phyloP scores from a whole-genome alignment of 495 filamentous ascomycete genomes.

The Pyrenula massariospora region DNA sequence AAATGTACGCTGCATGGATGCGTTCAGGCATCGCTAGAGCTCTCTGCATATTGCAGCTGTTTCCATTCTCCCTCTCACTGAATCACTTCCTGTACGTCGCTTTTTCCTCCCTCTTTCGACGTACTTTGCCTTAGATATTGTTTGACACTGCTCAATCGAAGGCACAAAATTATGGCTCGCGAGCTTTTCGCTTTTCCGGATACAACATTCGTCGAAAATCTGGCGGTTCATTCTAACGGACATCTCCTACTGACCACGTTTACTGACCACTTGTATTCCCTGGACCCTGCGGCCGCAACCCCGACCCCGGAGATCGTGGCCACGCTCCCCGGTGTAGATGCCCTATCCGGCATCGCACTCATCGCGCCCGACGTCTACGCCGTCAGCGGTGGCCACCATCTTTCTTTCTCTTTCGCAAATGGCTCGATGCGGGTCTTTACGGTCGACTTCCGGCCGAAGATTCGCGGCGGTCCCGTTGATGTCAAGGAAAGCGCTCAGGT shows the following conservation, averaged over 20 bases:
- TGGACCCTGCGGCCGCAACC: constrained; percentile 10
- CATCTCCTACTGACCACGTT: constrained; percentile 28
- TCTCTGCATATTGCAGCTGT: too few relatives aligned
- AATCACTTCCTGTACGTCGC: too few relatives aligned
- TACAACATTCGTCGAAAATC: constrained; percentile 26
- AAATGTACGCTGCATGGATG: too few relatives aligned
- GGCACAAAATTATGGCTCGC: too few relatives aligned
- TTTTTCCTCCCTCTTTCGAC: too few relatives aligned
- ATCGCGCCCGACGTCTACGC: constrained; percentile 26
- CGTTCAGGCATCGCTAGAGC: too few relatives aligned
- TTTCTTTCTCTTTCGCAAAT: constrained; percentile 15
- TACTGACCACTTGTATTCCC: constrained; percentile 15
- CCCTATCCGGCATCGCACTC: constrained; percentile 26
- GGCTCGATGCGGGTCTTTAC: constrained; percentile 15
- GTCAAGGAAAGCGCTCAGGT: constrained; percentile 17
- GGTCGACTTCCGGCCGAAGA: constrained; percentile 18
- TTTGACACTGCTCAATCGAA: too few relatives aligned
- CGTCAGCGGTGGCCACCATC: constrained; percentile 19
- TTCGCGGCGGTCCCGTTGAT: constrained; percentile 3
- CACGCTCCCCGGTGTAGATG: constrained; percentile 21
- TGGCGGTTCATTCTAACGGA: constrained; percentile 32
- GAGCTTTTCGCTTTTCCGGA: constrained; percentile 14
- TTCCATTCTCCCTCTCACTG: too few relatives aligned
- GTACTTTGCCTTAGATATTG: too few relatives aligned
- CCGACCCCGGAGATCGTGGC: constrained; percentile 22